Conservation (phyloP, 169 alveolate genomes). For the Pseudocohnilembus persalinus region DNA sequence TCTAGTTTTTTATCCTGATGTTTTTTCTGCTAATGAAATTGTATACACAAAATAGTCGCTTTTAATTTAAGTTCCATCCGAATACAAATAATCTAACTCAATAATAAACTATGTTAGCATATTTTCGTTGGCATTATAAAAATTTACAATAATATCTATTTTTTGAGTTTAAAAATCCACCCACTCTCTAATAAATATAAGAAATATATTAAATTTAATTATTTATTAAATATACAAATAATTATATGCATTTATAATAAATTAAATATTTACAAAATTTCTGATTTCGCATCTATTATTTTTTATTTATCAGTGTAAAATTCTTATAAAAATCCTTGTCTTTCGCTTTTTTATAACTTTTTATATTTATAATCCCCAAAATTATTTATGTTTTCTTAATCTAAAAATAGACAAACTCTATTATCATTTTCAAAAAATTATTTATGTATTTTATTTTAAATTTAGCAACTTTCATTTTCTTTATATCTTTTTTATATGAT, state of each 20-base stretch:
- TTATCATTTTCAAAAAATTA: not conserved
- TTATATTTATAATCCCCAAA: not conserved
- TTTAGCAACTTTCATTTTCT: not conserved
- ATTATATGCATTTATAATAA: too few relatives aligned
- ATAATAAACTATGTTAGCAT: not conserved
- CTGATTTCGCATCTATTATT: not conserved
- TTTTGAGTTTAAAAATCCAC: not conserved
- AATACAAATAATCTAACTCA: not conserved
- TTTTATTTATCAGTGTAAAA: not conserved
- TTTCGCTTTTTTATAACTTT: not conserved
- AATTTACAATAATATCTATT: not conserved
- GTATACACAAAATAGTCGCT: not conserved
- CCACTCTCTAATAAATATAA: not conserved
- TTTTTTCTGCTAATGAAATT: not conserved
- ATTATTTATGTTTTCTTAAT: not conserved
- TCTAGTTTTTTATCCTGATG: not conserved
- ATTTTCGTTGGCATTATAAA: not conserved
- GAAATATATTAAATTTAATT: too few relatives aligned
- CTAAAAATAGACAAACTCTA: not conserved
- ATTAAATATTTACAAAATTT: not conserved
- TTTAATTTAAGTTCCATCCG: not conserved
- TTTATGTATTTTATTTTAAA: not conserved
- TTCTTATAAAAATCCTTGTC: not conserved
- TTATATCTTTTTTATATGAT: not conserved
- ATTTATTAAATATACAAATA: too few relatives aligned